Evolutionary conservation across 23 red algal species (phyloP).

Genomic region (Gracilaria domingensis): DNA sequence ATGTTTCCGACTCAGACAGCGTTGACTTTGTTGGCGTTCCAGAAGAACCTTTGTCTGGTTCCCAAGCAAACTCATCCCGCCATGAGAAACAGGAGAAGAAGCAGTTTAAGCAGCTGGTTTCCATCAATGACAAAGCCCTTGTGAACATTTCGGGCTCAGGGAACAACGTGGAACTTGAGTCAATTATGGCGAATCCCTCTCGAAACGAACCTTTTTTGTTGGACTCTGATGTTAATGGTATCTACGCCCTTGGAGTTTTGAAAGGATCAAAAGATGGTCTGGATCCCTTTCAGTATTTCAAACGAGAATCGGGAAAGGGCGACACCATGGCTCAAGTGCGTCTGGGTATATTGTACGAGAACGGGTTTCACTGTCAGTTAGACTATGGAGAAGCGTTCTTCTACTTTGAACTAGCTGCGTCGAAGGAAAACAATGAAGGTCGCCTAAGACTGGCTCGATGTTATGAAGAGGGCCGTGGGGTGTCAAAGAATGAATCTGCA

Average conservation of each 20-base stretch:
- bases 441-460: slow-evolving; percentile 33
- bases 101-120: slow-evolving; percentile 7
- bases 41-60: neutral
- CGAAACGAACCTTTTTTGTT: neutral
- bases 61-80: neutral
- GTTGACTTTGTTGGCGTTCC: slow-evolving; percentile 6
- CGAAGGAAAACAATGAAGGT: slow-evolving; percentile 33
- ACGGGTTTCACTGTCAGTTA: slow-evolving; percentile 18
- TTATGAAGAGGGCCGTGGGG: slow-evolving; percentile 65
- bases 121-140: neutral
- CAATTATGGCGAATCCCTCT: neutral
- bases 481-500: slow-evolving; percentile 33
- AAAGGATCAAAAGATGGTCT: slow-evolving; percentile 38
- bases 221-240: slow-evolving; percentile 25
- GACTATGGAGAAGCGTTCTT: slow-evolving; percentile 40
- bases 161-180: neutral
- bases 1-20: slow-evolving; percentile 6
- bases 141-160: slow-evolving; percentile 1
- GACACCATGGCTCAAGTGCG: slow-evolving; percentile 45
- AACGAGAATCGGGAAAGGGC: slow-evolving; percentile 45
- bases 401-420: slow-evolving; percentile 16
- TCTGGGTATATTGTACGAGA: slow-evolving; percentile 43
- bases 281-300: slow-evolving; percentile 48
- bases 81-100: slow-evolving; percentile 3
- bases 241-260: slow-evolving; percentile 26